These are phyloP conservation scores for Phytophthora cajani DNA, from an alignment of 352 stramenopile genomes.

Conservation along the genomic window DNA sequence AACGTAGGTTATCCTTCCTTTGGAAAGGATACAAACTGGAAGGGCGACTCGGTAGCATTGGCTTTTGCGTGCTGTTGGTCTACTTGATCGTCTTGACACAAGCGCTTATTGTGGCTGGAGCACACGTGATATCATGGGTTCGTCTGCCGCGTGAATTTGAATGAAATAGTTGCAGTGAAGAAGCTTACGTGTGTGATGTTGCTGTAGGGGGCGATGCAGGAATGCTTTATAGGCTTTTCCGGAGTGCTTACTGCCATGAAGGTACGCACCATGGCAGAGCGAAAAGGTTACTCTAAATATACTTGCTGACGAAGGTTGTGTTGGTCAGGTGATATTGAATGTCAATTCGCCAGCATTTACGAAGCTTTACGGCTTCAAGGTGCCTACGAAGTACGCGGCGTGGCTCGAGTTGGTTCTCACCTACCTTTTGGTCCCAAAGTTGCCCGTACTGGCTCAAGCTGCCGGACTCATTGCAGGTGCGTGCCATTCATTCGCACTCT, in stretches of 20 bases:
- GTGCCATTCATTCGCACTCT: background rate
- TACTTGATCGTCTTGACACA: constrained; percentile 75
- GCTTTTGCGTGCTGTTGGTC: constrained; percentile 55
- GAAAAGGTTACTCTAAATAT: background rate
- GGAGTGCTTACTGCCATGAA: constrained; percentile 84
- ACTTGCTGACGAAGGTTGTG: background rate
- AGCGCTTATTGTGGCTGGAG: constrained; percentile 54
- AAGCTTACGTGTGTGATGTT: constrained; percentile 3
- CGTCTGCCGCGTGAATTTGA: background rate
- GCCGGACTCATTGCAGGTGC: constrained; percentile 86
- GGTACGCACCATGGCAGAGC: constrained; percentile 27
- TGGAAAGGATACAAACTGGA: constrained; percentile 89
- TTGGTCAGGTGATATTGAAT: constrained; percentile 78
- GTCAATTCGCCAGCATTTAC: constrained; percentile 72
- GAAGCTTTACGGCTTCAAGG: constrained; percentile 67
- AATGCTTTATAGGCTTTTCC: constrained; percentile 84
- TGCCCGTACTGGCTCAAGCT: constrained; percentile 88
- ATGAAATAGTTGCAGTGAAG: background rate
- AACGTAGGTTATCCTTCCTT: constrained; percentile 73
- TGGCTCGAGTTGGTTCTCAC: constrained; percentile 91
- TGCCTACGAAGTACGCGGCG: constrained; percentile 88
- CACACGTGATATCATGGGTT: constrained; percentile 42
- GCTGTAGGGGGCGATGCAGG: constrained; percentile 42
- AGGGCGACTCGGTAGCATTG: constrained; percentile 50
- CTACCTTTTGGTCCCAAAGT: constrained; percentile 76